Conservation (phyloP, 441 rosid genomes). For the Brassica hybrid region DNA sequence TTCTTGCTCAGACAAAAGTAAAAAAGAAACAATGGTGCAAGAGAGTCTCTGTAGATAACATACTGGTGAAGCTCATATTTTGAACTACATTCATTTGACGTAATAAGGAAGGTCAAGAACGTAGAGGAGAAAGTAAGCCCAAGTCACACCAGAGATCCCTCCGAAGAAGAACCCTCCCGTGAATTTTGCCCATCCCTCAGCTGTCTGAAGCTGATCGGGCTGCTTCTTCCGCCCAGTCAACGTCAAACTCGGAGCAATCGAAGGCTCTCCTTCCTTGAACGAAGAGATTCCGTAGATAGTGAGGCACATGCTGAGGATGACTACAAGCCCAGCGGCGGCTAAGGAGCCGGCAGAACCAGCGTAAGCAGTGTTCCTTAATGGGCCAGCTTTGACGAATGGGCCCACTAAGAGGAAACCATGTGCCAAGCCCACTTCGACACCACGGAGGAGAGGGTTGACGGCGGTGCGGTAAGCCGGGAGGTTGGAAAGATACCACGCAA, state of each 20-base stretch:
- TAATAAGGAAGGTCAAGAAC: constrained; percentile 87
- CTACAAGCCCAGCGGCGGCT: constrained; percentile 88
- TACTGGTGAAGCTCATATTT: constrained; percentile 4
- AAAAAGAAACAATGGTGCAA: constrained; percentile 19
- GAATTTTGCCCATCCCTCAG: constrained; percentile 94
- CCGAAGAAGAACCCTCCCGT: constrained; percentile 94
- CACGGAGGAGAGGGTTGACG: constrained; percentile 90
- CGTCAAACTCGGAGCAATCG: constrained; percentile 79
- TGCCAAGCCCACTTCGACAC: constrained; percentile 89
- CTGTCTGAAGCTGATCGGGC: constrained; percentile 95
- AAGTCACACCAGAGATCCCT: constrained; percentile 89
- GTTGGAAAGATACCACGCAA: constrained; percentile 97
- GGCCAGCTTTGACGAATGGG: constrained; percentile 89
- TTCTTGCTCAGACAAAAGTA: constrained; percentile 25
- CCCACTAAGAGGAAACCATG: constrained; percentile 90
- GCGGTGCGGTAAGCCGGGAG: constrained; percentile 95
- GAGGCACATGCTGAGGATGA: constrained; percentile 83
- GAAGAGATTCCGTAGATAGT: constrained; percentile 88
- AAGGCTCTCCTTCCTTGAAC: constrained; percentile 84
- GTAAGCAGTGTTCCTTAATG: constrained; percentile 77
- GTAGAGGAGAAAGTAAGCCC: constrained; percentile 94
- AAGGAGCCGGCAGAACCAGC: constrained; percentile 85
- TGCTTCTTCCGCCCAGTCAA: constrained; percentile 93
- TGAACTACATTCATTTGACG: constrained; percentile 56
- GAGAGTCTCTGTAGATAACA: constrained; percentile 19